phyloP scores from a whole-genome alignment of 352 stramenopile species.

The Pythium insidiosum region DNA sequence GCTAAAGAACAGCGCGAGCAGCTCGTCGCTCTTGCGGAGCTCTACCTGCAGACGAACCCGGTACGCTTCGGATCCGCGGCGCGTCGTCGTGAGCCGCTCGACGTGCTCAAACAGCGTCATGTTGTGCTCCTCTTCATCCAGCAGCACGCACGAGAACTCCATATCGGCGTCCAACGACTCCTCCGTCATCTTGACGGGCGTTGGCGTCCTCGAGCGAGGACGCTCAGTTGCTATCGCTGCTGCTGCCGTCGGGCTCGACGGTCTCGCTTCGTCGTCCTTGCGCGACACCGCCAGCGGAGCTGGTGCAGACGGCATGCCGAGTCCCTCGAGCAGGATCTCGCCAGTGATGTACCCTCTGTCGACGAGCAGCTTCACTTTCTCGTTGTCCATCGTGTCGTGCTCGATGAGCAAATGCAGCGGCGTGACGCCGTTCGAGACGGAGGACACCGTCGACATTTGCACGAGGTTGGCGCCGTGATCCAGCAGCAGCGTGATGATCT shows the following conservation, averaged over 20 bases:
- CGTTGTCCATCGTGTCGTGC: slow-evolving; percentile 34
- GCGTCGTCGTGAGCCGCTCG: slow-evolving; percentile 12
- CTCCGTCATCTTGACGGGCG: background rate
- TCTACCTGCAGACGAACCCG: slow-evolving; percentile 24
- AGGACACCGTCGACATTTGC: slow-evolving; percentile 35
- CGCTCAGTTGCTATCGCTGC: too few relatives aligned
- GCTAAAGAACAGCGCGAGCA: slow-evolving; percentile 33
- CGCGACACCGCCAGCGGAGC: background rate
- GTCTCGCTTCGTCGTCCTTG: slow-evolving; percentile 5
- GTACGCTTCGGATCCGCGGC: slow-evolving; percentile 11
- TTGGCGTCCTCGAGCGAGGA: too few relatives aligned
- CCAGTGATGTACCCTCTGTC: slow-evolving; percentile 22
- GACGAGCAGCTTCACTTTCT: slow-evolving; percentile 35
- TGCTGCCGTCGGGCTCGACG: background rate
- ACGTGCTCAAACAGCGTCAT: slow-evolving; percentile 34
- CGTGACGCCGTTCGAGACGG: slow-evolving; percentile 25
- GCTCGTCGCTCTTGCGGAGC: slow-evolving; percentile 38
- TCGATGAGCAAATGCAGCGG: slow-evolving; percentile 46
- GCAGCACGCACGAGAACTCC: slow-evolving; percentile 32
- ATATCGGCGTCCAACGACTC: slow-evolving; percentile 8
- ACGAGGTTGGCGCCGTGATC: slow-evolving; percentile 40
- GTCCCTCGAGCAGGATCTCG: slow-evolving; percentile 35
- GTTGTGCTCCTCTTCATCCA: slow-evolving; percentile 46
- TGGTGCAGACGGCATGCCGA: slow-evolving; percentile 9
- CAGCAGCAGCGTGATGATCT: slow-evolving; percentile 36